Conservation (phyloP, 2,329 filamentous ascomycete genomes). For the Verticillium alfalfae region DNA sequence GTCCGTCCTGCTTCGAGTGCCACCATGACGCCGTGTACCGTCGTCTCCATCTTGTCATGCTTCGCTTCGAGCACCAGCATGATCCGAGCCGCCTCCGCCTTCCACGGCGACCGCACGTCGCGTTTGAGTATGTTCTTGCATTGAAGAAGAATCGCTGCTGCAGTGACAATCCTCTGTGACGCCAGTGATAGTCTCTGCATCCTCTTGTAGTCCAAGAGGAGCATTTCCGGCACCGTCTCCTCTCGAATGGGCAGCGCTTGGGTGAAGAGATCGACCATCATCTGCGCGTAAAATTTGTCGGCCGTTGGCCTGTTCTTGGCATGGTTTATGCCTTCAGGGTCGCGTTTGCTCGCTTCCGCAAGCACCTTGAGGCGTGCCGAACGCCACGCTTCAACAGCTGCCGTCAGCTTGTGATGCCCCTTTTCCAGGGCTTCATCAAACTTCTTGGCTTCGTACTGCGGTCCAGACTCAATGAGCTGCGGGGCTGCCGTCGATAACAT, state of each 20-base stretch:
- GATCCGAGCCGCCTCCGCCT: slow-evolving; percentile 65
- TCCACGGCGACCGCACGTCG: slow-evolving; percentile 74
- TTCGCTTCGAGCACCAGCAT: slow-evolving; percentile 60
- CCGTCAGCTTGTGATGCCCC: slow-evolving; percentile 46
- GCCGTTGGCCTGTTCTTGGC: slow-evolving; percentile 57
- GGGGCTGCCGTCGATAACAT: slow-evolving; percentile 67
- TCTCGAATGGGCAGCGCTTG: slow-evolving; percentile 50
- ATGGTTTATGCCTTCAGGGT: slow-evolving; percentile 62
- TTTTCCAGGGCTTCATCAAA: slow-evolving; percentile 62
- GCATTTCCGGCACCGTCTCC: slow-evolving; percentile 64
- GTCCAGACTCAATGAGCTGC: slow-evolving; percentile 63
- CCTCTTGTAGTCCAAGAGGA: slow-evolving; percentile 62
- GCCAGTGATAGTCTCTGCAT: slow-evolving; percentile 37
- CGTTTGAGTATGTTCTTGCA: slow-evolving; percentile 80
- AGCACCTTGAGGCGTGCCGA: slow-evolving; percentile 58
- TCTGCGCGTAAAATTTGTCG: slow-evolving; percentile 69
- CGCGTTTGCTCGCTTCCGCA: slow-evolving; percentile 60
- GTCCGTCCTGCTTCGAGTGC: slow-evolving; percentile 56
- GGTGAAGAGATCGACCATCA: slow-evolving; percentile 71
- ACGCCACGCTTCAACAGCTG: slow-evolving; percentile 62
- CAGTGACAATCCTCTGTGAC: slow-evolving; percentile 58
- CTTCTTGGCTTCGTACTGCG: slow-evolving; percentile 67
- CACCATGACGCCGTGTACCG: slow-evolving; percentile 56
- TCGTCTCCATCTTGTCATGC: slow-evolving; percentile 43
- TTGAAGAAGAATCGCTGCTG: slow-evolving; percentile 70